Conservation (phyloP, 106 monocot genomes). For the Dioscorea dumetorum region DNA sequence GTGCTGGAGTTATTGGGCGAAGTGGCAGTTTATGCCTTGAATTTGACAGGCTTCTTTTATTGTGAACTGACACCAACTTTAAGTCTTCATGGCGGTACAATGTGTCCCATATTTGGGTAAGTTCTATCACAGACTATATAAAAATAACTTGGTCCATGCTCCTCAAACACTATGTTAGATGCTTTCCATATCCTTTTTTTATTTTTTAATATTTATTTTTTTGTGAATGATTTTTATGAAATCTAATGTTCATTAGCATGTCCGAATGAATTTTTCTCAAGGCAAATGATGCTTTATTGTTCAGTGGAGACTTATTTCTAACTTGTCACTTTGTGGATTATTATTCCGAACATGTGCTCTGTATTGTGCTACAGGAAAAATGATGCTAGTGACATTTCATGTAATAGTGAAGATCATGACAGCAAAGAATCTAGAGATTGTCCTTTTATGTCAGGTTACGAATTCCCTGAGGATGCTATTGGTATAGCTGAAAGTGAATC, state of each 20-base stretch:
- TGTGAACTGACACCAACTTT: constrained; percentile 44
- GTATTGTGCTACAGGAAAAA: constrained; percentile 15
- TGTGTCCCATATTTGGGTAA: constrained; percentile 34
- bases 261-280: too few relatives aligned
- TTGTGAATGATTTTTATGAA: too few relatives aligned
- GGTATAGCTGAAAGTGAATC: constrained; percentile 7
- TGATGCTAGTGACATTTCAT: constrained; percentile 5
- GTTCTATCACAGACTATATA: not conserved
- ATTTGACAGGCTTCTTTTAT: constrained; percentile 72
- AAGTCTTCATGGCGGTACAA: constrained; percentile 17
- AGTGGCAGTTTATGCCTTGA: constrained; percentile 59
- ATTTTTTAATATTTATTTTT: too few relatives aligned
- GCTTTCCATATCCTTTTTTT: too few relatives aligned
- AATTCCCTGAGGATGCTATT: too few relatives aligned
- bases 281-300: too few relatives aligned
- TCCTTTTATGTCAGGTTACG: not conserved
- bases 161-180: too few relatives aligned
- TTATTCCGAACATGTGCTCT: too few relatives aligned
- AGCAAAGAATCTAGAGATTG: constrained; percentile 7
- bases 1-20: constrained; percentile 50
- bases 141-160: too few relatives aligned
- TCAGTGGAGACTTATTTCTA: too few relatives aligned
- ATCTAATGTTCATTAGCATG: too few relatives aligned
- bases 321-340: too few relatives aligned
- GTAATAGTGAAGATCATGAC: not conserved